Conservation (phyloP, 805 yeast genomes). For the Nakazawaea siamensis region DNA sequence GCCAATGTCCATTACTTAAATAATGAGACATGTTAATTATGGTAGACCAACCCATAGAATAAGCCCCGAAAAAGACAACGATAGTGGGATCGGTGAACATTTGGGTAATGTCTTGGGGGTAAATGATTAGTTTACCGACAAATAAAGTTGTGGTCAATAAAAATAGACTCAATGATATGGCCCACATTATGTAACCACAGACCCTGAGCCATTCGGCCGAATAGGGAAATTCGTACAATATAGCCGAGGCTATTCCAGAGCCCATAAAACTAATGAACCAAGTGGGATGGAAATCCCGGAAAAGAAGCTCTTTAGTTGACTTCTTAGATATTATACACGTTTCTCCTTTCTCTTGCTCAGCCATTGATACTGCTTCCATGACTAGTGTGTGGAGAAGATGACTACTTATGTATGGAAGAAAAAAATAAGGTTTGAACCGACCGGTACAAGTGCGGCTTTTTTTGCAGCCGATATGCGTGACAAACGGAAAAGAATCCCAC, state of each 20-base stretch:
- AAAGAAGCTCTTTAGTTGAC: constrained; percentile 5
- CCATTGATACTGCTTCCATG: too few species aligned
- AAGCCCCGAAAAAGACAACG: constrained; percentile 67
- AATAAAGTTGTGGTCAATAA: constrained; percentile 33
- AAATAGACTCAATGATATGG: constrained; percentile 42
- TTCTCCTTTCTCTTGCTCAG: too few species aligned
- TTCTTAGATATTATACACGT: background rate
- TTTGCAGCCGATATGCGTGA: too few species aligned
- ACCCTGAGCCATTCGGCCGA: constrained; percentile 48
- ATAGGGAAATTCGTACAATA: constrained; percentile 62
- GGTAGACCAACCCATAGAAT: constrained; percentile 73
- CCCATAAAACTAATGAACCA: constrained; percentile 84
- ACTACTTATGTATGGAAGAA: too few species aligned
- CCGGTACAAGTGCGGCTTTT: too few species aligned
- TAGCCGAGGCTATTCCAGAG: constrained; percentile 59
- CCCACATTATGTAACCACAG: constrained; percentile 58
- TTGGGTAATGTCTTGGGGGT: constrained; percentile 15
- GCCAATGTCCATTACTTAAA: constrained; percentile 35
- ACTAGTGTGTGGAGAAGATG: too few species aligned
- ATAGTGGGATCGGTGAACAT: constrained; percentile 32
- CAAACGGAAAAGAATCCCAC: too few species aligned
- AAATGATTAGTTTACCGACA: constrained; percentile 28
- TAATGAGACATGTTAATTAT: constrained; percentile 47
- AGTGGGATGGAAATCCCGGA: constrained; percentile 35
- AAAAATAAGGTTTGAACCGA: too few species aligned